phyloP scores from a whole-genome alignment of 768 basidiomycete species.

The Tremella fuciformis region DNA sequence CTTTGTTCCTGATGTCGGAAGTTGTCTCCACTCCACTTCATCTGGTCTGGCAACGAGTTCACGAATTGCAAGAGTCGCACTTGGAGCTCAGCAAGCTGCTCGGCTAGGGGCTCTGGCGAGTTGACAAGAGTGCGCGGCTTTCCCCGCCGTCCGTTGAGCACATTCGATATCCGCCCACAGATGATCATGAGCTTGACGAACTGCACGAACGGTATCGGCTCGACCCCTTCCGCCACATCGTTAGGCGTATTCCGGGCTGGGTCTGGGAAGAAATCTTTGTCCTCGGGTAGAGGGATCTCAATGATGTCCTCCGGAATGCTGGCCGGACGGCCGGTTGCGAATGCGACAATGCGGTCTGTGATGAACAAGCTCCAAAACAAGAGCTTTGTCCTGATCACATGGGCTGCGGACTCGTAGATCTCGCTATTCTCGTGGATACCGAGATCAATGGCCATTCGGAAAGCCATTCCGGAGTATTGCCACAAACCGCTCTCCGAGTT shows the following conservation, averaged over 20 bases:
- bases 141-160: constrained; percentile 47
- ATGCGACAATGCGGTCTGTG: constrained; percentile 47
- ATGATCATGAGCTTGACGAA: constrained; percentile 49
- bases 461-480: constrained; percentile 47
- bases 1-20: constrained; percentile 43
- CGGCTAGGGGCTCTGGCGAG: constrained; percentile 33
- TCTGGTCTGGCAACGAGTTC: constrained; percentile 33
- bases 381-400: constrained; percentile 39
- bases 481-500: constrained; percentile 46
- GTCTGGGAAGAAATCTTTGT: constrained; percentile 47
- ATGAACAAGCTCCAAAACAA: constrained; percentile 48
- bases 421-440: constrained; percentile 46
- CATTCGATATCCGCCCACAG: constrained; percentile 45
- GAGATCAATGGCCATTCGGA: constrained; percentile 46
- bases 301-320: constrained; percentile 47
- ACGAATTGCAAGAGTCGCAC: constrained; percentile 42
- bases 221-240: constrained; percentile 22
- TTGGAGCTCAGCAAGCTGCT: constrained; percentile 42
- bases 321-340: constrained; percentile 35
- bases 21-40: constrained; percentile 46
- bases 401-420: constrained; percentile 47
- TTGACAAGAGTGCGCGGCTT: constrained; percentile 38
- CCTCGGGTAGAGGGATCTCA: constrained; percentile 46
- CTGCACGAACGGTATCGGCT: constrained; percentile 47
- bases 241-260: constrained; percentile 35